Evolutionary conservation across 2,329 filamentous ascomycete species (phyloP), one percentile per base, ranked within the genome.

Genomic region (Ambrosiella xylebori): DNA sequence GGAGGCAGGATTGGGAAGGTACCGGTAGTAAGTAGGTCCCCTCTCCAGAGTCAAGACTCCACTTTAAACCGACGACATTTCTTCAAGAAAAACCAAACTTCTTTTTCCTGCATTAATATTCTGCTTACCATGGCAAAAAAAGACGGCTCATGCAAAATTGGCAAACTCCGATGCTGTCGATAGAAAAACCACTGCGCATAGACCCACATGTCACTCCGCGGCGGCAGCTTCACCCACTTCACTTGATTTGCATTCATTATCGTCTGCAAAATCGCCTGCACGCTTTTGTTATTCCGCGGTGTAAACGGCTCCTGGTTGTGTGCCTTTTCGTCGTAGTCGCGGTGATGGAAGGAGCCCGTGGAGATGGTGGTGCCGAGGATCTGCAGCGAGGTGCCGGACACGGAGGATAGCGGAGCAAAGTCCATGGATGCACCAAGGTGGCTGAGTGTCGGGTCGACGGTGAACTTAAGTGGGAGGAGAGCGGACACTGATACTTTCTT

Each of bases 361-460:
- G 94, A 85, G 64, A 93, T 85, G 51, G 86, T 84, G 63, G 85
- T 85, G 39, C 87, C 88, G 47, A 93, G 79, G 57, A 94, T 80
- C 1, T 85, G 83, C n/a, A 93, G 72, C 7, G 79, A 81, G 0
- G 85, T 89, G 52, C 86, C 86, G 64, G 84, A 83, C 65, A 90
- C 84, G 7, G 84, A 82, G 68, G 82, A 87, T 41, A 89, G 70
- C 55, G 81, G 79, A 7, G 79, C 77, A 63, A 78, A 80, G 58
- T 84, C 80, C 55, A 60, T 60, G n/a, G 54, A 54, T 12, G 58
- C 50, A 6, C 77, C 75, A 2, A 77, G 77, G 15, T 80, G 80
- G 41, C 84, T 85, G 3, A 88, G 73, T 41, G 52, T 19, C 63
- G 85, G 85, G 65, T 79, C 81, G 65, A 53, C 58, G n/a, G 85